A percentile compares a stretch with the other conserved stretches of the same genome.
Conservation (phyloP, 345 rosid species). For the Populus deltoides region DNA sequence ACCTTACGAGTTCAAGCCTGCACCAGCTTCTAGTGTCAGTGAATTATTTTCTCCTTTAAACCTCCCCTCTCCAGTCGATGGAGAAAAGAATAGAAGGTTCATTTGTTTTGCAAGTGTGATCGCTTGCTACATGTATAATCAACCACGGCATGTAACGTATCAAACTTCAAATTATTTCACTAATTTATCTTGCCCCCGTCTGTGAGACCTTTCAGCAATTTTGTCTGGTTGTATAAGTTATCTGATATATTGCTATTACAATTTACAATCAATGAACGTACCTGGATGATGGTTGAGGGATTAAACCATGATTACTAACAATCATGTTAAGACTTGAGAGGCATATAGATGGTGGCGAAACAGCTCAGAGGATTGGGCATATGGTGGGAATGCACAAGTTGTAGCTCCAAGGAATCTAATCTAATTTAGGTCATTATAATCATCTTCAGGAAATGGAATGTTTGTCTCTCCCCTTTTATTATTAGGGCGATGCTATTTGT, state of each 20-base stretch:
- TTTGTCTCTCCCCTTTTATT: neutral
- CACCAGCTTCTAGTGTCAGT: conserved; percentile 50
- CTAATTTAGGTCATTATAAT: neutral
- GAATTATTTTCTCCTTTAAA: conserved; percentile 55
- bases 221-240: neutral
- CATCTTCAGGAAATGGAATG: neutral
- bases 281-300: neutral
- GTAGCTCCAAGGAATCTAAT: neutral
- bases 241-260: neutral
- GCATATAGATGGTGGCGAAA: neutral
- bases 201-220: neutral
- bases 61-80: conserved; percentile 42
- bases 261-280: neutral
- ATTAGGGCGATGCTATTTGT: too few species aligned
- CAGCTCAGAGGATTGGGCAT: neutral
- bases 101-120: conserved; percentile 67
- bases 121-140: neutral
- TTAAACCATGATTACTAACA: neutral
- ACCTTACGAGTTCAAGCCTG: conserved; percentile 81
- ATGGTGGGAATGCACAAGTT: neutral
- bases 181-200: neutral
- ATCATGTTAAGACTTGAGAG: neutral
- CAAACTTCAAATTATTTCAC: neutral
- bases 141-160: conserved; percentile 9
- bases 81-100: conserved; percentile 82